Conservation (phyloP, 768 basidiomycete species). For the Mycena olivaceomarginata region DNA sequence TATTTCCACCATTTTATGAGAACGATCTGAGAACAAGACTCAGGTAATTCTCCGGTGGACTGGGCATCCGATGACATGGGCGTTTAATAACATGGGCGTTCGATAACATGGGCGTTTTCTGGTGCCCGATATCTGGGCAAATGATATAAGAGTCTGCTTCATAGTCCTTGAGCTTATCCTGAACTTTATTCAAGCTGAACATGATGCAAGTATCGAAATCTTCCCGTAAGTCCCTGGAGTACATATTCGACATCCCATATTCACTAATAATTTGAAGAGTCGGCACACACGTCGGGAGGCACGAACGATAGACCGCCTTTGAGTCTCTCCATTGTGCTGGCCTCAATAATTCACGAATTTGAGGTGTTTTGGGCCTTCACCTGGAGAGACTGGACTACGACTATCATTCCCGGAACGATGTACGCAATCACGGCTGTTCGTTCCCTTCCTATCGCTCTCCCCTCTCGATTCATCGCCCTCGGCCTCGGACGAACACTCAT, state of each 20-base stretch:
- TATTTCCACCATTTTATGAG: not conserved
- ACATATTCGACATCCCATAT: not conserved
- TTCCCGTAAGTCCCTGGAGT: not conserved
- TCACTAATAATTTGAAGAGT: conserved; percentile 3
- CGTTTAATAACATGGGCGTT: not conserved
- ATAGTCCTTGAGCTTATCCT: not conserved
- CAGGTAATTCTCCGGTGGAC: not conserved
- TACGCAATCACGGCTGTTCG: conserved; percentile 26
- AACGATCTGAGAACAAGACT: not conserved
- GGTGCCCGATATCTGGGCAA: not conserved
- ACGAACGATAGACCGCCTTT: not conserved
- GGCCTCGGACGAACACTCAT: conserved; percentile 8
- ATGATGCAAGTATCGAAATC: not conserved
- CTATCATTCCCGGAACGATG: conserved; percentile 33
- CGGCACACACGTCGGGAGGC: not conserved
- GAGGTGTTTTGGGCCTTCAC: conserved; percentile 33
- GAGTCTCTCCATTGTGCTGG: conserved; percentile 3
- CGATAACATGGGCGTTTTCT: not conserved
- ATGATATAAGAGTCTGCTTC: not conserved
- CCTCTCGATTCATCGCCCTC: not conserved
- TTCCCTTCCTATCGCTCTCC: not conserved
- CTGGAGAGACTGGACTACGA: conserved; percentile 33
- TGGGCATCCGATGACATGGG: not conserved
- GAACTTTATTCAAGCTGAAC: not conserved
- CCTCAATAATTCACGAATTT: not conserved